These are phyloP conservation scores for Globisporangium okanoganense DNA, from an alignment of 352 stramenopile genomes.

Conservation along the genomic window DNA sequence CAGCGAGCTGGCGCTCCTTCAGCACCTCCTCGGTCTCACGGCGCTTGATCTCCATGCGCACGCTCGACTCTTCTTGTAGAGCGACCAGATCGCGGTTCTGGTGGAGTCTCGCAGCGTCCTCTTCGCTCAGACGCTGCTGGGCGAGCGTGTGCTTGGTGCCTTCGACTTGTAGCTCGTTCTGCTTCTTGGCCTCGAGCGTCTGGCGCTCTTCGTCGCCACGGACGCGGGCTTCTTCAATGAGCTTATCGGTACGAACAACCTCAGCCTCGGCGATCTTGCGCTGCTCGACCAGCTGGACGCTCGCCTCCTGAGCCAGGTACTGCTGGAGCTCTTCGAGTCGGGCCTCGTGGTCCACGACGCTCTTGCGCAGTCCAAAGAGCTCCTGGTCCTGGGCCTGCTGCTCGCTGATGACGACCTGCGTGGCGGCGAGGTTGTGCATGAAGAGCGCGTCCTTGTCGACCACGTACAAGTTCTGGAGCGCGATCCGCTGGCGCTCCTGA, in stretches of 20 bases:
- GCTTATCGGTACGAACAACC: conserved; percentile 23
- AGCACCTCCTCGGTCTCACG: conserved; percentile 60
- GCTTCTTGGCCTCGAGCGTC: conserved; percentile 39
- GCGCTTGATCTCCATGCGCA: conserved; percentile 49
- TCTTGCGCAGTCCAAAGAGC: conserved; percentile 25
- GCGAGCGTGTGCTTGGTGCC: conserved; percentile 47
- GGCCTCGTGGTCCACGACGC: conserved; percentile 27
- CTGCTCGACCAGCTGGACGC: conserved; percentile 55
- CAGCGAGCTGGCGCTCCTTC: conserved; percentile 46
- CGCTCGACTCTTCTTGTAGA: conserved; percentile 56
- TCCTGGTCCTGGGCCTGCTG: conserved; percentile 24
- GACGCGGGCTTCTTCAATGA: conserved; percentile 36
- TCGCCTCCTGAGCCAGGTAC: conserved; percentile 63
- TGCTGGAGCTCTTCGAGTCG: conserved; percentile 36
- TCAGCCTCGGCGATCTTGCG: conserved; percentile 52
- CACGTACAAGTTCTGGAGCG: conserved; percentile 78
- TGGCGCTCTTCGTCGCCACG: conserved; percentile 50
- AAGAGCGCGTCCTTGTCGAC: conserved; percentile 90
- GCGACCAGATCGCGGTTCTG: conserved; percentile 60
- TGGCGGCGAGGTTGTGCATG: conserved; percentile 90
- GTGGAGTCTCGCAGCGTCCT: conserved; percentile 33
- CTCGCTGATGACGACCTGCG: conserved; percentile 73
- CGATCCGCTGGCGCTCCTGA: conserved; percentile 47
- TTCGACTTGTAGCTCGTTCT: conserved; percentile 48
- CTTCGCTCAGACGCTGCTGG: conserved; percentile 37